phyloP scores from a whole-genome alignment of 371 early-diverging fungal species.

The Apophysomyces trapeziformis region DNA sequence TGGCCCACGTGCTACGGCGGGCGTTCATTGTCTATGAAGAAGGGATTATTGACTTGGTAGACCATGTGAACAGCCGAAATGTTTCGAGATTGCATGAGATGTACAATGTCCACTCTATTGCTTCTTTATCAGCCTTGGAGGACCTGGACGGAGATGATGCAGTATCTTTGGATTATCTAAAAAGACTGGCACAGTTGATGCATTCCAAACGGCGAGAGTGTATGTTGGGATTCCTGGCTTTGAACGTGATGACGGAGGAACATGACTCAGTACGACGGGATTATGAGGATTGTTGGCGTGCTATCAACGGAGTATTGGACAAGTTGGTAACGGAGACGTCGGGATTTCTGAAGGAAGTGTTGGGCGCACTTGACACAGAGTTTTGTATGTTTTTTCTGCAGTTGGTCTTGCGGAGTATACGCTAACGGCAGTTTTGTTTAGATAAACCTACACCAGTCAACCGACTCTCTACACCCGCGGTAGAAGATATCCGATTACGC shows the following conservation, averaged over 20 bases:
- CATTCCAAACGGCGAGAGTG: slow-evolving; percentile 54
- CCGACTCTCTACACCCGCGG: slow-evolving; percentile 1
- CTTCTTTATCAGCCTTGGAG: slow-evolving; percentile 40
- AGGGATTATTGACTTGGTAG: slow-evolving; percentile 44
- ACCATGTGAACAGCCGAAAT: slow-evolving; percentile 37
- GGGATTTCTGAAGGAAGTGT: slow-evolving; percentile 31
- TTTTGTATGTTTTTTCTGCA: slow-evolving; percentile 36
- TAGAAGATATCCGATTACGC: slow-evolving; percentile 28
- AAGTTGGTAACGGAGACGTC: slow-evolving; percentile 35
- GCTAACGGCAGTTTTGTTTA: slow-evolving; percentile 12
- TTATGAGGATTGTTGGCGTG: slow-evolving; percentile 39
- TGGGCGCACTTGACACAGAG: slow-evolving; percentile 37
- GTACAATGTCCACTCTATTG: slow-evolving; percentile 49
- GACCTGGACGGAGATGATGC: slow-evolving; percentile 18
- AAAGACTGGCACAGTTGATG: slow-evolving; percentile 44
- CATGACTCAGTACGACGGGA: slow-evolving; percentile 34
- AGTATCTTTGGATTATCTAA: slow-evolving; percentile 44
- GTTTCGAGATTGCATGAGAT: slow-evolving; percentile 46
- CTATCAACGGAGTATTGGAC: slow-evolving; percentile 33
- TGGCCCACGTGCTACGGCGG: slow-evolving; percentile 39
- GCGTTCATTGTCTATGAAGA: slow-evolving; percentile 50
- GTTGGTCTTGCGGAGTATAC: not conserved
- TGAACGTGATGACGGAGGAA: slow-evolving; percentile 38
- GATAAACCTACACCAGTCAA: slow-evolving; percentile 33
- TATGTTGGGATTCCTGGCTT: slow-evolving; percentile 49